phyloP scores from a whole-genome alignment of 495 filamentous ascomycete genomes.

The Acidomyces sp. region DNA sequence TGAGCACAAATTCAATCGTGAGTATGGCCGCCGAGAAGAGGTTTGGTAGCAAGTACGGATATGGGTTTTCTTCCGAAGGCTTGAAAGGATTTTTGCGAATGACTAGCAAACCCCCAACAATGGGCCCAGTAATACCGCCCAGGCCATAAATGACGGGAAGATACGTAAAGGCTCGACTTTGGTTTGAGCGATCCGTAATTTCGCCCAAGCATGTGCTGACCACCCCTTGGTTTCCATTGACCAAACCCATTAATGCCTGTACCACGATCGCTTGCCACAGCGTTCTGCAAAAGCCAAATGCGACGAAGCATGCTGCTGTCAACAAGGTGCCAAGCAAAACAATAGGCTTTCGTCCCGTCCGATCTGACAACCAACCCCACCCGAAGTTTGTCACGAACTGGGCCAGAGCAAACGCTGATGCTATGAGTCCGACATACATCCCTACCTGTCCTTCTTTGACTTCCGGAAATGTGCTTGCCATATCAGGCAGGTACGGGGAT shows the following conservation, averaged over 20 bases:
- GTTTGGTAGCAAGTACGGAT: conserved; percentile 81
- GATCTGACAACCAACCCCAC: conserved; percentile 86
- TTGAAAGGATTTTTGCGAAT: conserved; percentile 42
- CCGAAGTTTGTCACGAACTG: conserved; percentile 86
- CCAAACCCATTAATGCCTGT: conserved; percentile 77
- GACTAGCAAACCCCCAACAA: conserved; percentile 74
- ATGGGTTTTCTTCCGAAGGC: conserved; percentile 40
- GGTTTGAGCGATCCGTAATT: conserved; percentile 88
- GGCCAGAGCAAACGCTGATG: conserved; percentile 79
- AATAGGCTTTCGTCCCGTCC: conserved; percentile 82
- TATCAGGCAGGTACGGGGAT: conserved; percentile 86
- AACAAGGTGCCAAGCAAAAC: conserved; percentile 75
- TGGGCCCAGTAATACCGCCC: conserved; percentile 82
- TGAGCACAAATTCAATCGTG: conserved; percentile 55
- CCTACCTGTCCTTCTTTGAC: conserved; percentile 59
- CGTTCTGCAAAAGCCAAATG: conserved; percentile 75
- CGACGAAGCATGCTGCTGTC: conserved; percentile 66
- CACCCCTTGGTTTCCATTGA: conserved; percentile 81
- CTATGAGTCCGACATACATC: conserved; percentile 79
- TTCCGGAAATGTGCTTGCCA: conserved; percentile 76
- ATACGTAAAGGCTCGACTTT: conserved; percentile 81
- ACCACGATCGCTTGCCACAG: conserved; percentile 72
- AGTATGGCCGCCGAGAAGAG: conserved; percentile 59
- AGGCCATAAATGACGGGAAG: conserved; percentile 87
- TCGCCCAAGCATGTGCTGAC: conserved; percentile 90